phyloP scores from a whole-genome alignment of 345 rosid genomes.

The Toxicodendron radicans region DNA sequence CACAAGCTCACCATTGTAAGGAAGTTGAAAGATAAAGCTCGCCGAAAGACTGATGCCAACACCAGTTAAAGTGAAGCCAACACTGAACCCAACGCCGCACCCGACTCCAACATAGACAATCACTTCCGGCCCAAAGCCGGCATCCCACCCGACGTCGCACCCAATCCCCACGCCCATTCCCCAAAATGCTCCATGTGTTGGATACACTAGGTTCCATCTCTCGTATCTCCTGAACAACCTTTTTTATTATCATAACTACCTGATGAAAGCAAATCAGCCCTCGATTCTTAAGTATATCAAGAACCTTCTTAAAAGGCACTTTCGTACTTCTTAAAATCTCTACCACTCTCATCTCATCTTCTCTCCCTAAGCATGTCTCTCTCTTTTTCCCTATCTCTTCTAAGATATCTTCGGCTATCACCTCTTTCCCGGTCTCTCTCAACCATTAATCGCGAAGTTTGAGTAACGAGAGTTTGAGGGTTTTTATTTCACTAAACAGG shows the following conservation, averaged over 20 bases:
- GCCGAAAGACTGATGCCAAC: constrained; percentile 90
- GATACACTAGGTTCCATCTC: constrained; percentile 94
- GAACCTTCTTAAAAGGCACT: no score
- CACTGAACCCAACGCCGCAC: constrained; percentile 86
- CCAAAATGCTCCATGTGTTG: constrained; percentile 88
- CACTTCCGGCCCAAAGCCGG: constrained; percentile 94
- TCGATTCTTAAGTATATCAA: background rate
- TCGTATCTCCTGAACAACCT: constrained; percentile 73
- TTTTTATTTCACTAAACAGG: no score
- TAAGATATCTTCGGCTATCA: no score
- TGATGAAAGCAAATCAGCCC: constrained; percentile 13
- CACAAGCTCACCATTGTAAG: constrained; percentile 50
- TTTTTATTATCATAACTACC: constrained; percentile 74
- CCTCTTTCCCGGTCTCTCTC: no score
- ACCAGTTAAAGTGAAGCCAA: constrained; percentile 82
- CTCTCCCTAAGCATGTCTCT: no score
- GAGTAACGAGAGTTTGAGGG: no score
- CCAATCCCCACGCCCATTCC: constrained; percentile 94
- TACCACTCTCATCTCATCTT: no score
- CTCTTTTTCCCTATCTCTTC: no score
- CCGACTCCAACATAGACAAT: constrained; percentile 90
- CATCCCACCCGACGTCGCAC: constrained; percentile 97
- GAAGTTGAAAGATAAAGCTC: constrained; percentile 50
- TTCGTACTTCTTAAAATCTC: no score
- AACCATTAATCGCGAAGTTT: no score